Conservation (phyloP, 805 yeast genomes). For the Wickerhamomyces chambardii region DNA sequence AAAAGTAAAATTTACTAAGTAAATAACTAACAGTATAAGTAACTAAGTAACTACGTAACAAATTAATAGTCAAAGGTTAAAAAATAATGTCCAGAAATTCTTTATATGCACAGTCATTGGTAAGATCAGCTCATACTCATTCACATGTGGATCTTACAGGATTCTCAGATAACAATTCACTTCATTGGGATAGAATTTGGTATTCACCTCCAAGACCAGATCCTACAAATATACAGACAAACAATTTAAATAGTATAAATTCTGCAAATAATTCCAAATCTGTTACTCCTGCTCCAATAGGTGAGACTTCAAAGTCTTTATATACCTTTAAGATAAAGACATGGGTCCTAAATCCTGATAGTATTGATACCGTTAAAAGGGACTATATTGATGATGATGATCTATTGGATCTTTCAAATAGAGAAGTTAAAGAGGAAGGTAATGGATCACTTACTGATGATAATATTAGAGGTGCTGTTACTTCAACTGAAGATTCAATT, state of each 20-base stretch:
- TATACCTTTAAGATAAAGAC: slow-evolving; percentile 20
- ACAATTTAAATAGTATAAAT: too few species aligned
- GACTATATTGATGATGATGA: slow-evolving; percentile 25
- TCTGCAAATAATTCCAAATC: neutral
- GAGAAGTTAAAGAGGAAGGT: slow-evolving; percentile 19
- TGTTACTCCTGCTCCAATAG: slow-evolving; percentile 14
- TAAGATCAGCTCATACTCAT: slow-evolving; percentile 11
- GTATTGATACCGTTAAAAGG: slow-evolving; percentile 10
- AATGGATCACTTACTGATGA: slow-evolving; percentile 29
- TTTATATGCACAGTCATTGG: slow-evolving; percentile 17
- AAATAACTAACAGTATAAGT: too few species aligned
- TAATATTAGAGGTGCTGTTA: slow-evolving; percentile 49
- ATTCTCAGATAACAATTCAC: too few species aligned
- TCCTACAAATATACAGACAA: slow-evolving; percentile 12
- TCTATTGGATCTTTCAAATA: slow-evolving; percentile 34
- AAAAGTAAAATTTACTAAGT: too few species aligned
- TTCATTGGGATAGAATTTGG: slow-evolving; percentile 20
- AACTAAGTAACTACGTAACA: neutral
- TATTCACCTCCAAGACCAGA: slow-evolving; percentile 11
- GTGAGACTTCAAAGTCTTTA: too few species aligned
- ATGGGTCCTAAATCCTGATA: slow-evolving; percentile 18
- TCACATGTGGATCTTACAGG: neutral
- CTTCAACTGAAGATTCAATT: slow-evolving; percentile 6
- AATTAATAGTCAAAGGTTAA: neutral
- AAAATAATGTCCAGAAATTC: slow-evolving; percentile 15